These are phyloP conservation scores for Acer yangbiense DNA, from an alignment of 345 rosid species.

Conservation along the genomic window DNA sequence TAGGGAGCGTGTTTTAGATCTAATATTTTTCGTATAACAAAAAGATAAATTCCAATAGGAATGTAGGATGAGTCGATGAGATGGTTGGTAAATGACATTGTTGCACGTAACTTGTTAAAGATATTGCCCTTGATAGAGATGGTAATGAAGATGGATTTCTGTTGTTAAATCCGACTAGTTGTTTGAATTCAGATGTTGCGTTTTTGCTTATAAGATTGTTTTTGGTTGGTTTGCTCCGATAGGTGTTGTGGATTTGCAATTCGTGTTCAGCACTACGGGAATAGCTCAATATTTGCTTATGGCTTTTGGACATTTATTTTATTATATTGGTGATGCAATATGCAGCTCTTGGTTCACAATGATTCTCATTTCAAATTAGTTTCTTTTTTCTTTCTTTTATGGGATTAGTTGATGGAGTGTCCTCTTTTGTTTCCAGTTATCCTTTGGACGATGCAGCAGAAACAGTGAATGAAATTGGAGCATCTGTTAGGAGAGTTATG, in stretches of 20 bases:
- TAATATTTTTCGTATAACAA: not conserved
- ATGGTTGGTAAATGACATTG: not conserved
- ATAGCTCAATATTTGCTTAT: not conserved
- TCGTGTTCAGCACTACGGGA: not conserved
- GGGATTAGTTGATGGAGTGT: conserved; percentile 3
- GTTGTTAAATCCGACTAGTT: not conserved
- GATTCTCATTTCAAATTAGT: not conserved
- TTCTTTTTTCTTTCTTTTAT: not conserved
- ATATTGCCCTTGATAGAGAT: not conserved
- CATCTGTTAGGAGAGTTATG: conserved; percentile 82
- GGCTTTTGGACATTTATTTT: not conserved
- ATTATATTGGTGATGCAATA: not conserved
- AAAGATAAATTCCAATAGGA: not conserved
- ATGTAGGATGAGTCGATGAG: not conserved
- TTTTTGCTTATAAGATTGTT: not conserved
- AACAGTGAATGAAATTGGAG: conserved; percentile 86
- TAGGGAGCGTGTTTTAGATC: not conserved
- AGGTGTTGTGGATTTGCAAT: not conserved
- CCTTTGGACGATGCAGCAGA: conserved; percentile 92
- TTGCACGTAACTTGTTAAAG: not conserved
- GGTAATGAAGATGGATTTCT: not conserved
- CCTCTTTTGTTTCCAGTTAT: conserved; percentile 61
- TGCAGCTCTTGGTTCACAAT: not conserved
- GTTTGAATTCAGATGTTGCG: not conserved
- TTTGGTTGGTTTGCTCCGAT: not conserved